phyloP scores from a whole-genome alignment of 2,329 filamentous ascomycete genomes.

The Ascochyta viciae-villosae region DNA sequence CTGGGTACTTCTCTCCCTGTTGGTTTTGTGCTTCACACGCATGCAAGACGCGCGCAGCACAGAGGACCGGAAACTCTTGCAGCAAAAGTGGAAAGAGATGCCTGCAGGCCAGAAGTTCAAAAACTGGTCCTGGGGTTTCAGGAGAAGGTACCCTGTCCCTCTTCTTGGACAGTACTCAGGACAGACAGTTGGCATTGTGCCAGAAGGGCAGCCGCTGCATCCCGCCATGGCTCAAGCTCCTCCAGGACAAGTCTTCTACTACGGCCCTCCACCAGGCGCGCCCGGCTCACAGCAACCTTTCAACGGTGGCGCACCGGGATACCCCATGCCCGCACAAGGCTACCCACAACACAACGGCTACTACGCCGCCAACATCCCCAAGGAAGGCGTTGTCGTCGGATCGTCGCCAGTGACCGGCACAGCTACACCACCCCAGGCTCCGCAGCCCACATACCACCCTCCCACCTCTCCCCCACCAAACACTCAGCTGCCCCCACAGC shows the following conservation, averaged over 20 bases:
- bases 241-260: slow-evolving; percentile 32
- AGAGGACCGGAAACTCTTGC: slow-evolving; percentile 40
- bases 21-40: slow-evolving; percentile 42
- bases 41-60: slow-evolving; percentile 39
- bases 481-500: slow-evolving; percentile 10
- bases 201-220: slow-evolving; percentile 33
- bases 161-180: slow-evolving; percentile 40
- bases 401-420: slow-evolving; percentile 18
- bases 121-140: slow-evolving; percentile 46
- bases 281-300: slow-evolving; percentile 28
- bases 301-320: slow-evolving; percentile 21
- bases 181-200: slow-evolving; percentile 39
- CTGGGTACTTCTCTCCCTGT: slow-evolving; percentile 41
- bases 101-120: slow-evolving; percentile 37
- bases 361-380: slow-evolving; percentile 21
- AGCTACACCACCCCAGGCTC: slow-evolving; percentile 17
- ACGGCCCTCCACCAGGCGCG: slow-evolving; percentile 31
- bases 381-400: slow-evolving; percentile 22
- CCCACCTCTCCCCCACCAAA: slow-evolving; percentile 13
- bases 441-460: slow-evolving; percentile 23
- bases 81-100: slow-evolving; percentile 41
- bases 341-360: slow-evolving; percentile 28
- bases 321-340: slow-evolving; percentile 27
- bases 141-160: slow-evolving; percentile 37
- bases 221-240: slow-evolving; percentile 33